A percentile compares a stretch with the other conserved stretches of the same genome.
These are phyloP conservation scores for Lecanosticta acicola DNA, from an alignment of 2,329 filamentous ascomycete genomes.

Conservation along the genomic window DNA sequence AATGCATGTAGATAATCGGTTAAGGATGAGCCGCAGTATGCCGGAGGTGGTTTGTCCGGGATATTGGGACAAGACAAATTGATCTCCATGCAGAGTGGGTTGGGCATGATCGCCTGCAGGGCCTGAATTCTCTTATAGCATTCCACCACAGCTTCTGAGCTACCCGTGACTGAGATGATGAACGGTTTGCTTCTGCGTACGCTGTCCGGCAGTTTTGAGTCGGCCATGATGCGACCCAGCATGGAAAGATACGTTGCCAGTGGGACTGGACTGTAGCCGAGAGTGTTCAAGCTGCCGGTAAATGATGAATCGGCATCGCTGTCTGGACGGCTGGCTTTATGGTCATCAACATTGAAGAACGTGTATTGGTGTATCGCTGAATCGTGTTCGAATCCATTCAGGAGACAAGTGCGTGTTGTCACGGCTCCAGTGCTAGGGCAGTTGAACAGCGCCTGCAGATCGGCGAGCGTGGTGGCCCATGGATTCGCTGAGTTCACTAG, in stretches of 20 bases:
- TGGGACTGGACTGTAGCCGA: conserved; percentile 65
- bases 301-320: conserved; percentile 12
- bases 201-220: conserved; percentile 17
- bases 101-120: conserved; percentile 29
- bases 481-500: conserved; percentile 70
- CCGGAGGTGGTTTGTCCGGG: conserved; percentile 60
- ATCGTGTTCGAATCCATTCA: conserved; percentile 61
- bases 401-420: conserved; percentile 65
- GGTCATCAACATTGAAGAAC: conserved; percentile 53
- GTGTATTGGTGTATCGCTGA: conserved; percentile 56
- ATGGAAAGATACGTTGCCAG: conserved; percentile 56
- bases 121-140: conserved; percentile 51
- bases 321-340: conserved; percentile 10
- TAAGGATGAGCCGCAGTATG: conserved; percentile 55
- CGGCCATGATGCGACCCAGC: conserved; percentile 33
- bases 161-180: conserved; percentile 66
- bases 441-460: conserved; percentile 57
- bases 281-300: conserved; percentile 53
- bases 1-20: conserved; percentile 51
- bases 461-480: conserved; percentile 62
- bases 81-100: conserved; percentile 64
- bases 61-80: conserved; percentile 80
- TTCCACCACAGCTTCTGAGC: conserved; percentile 49
- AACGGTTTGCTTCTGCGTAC: conserved; percentile 49
- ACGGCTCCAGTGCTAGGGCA: conserved; percentile 64